phyloP scores from a whole-genome alignment of 2,329 filamentous ascomycete genomes.

The Didymella sp. region DNA sequence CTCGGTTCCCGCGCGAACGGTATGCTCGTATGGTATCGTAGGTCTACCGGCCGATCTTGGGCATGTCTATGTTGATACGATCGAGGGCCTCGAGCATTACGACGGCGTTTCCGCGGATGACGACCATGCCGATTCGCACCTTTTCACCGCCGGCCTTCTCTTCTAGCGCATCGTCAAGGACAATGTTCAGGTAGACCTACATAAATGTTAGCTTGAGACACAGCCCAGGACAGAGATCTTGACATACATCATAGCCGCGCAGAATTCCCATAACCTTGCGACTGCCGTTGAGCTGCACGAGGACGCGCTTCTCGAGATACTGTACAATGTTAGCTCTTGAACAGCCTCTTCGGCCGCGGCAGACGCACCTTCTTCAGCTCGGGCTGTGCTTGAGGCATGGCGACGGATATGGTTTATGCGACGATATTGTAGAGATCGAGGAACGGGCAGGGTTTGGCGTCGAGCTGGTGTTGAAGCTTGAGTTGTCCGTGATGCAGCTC shows the following conservation, averaged over 20 bases:
- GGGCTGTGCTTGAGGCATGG: conserved; percentile 97
- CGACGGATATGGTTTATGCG: conserved; percentile 45
- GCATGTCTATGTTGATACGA: conserved; percentile 46
- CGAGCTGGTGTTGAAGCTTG: conserved; percentile 5
- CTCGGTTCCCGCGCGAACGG: not conserved
- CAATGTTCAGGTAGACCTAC: conserved; percentile 97
- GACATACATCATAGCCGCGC: conserved; percentile 89
- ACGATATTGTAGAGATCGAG: not conserved
- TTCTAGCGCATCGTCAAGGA: conserved; percentile 94
- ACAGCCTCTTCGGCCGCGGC: not conserved
- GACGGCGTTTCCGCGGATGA: conserved; percentile 96
- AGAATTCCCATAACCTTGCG: conserved; percentile 95
- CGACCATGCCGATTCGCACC: conserved; percentile 88
- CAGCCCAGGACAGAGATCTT: not conserved
- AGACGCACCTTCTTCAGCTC: conserved; percentile 91
- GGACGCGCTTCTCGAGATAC: conserved; percentile 99
- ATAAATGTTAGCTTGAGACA: conserved; percentile 4
- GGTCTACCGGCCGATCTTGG: conserved; percentile 42
- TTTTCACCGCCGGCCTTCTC: conserved; percentile 93
- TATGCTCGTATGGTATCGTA: not conserved
- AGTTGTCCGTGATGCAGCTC: not conserved
- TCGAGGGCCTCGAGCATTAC: conserved; percentile 84
- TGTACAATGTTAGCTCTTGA: conserved; percentile 52
- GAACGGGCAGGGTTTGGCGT: not conserved
- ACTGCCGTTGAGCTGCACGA: conserved; percentile 96